Conservation (phyloP, 148 eudicot genomes). For the Camellia lanceoleosa region DNA sequence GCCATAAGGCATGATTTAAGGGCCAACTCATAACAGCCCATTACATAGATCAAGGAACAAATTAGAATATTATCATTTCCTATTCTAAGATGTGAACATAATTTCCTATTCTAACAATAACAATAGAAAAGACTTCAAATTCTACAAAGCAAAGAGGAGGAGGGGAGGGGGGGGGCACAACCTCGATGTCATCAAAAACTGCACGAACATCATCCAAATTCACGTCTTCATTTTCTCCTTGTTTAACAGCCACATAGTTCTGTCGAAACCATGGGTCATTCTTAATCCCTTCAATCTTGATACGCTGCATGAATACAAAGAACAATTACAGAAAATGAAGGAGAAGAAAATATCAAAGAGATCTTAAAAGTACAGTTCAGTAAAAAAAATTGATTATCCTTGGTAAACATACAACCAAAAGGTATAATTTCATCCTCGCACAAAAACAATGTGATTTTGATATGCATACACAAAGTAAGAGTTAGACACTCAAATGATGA, state of each 20-base stretch:
- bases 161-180: constrained; percentile 17
- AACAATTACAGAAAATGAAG: constrained; percentile 7
- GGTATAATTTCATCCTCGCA: neutral
- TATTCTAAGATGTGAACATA: too few relatives aligned
- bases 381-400: neutral
- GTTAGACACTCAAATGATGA: neutral
- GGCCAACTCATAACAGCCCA: too few relatives aligned
- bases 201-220: constrained; percentile 85
- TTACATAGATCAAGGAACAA: too few relatives aligned
- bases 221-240: constrained; percentile 70
- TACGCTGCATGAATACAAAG: constrained; percentile 59
- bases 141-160: neutral
- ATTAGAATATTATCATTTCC: too few relatives aligned
- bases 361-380: neutral
- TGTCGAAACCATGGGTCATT: constrained; percentile 74
- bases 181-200: constrained; percentile 95
- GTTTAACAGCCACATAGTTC: constrained; percentile 59
- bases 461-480: neutral
- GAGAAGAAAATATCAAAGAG: neutral
- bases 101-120: too few relatives aligned
- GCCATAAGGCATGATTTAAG: too few relatives aligned
- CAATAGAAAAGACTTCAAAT: neutral
- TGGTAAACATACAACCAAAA: neutral
- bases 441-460: neutral
- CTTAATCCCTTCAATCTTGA: constrained; percentile 71